Evolutionary conservation across 257 asterid species (phyloP), one percentile per base, ranked within the genome.

Genomic region (Solanum okadae): DNA sequence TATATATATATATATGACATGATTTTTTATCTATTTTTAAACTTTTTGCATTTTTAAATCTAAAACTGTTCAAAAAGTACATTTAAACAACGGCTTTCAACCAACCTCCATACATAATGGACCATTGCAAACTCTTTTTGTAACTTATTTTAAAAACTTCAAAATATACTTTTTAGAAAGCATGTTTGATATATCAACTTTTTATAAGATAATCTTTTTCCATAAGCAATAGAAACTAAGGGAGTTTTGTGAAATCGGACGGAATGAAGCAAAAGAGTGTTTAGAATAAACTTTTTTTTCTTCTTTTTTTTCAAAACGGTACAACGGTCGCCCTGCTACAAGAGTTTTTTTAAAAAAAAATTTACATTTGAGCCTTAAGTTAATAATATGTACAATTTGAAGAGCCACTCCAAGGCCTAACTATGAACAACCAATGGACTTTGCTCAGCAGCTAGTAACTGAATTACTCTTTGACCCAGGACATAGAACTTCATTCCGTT

Each of bases 301-400:
- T 42, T 29, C 0, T 1, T 25, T 44, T 78, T 79, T 44, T 8
- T 34, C 22, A 14, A 10, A 27, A 25, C 5, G 23, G 67, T 15
- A 44, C 63, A 8, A 5, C 9, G 38, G 63, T 25, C 25, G 14
- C 63, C 84, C 63, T n/a, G 84, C 22, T 12, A 13, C 84, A n/a
- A 42, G n/a, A 38, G 67, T 8, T 44, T 29, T 15, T 52, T 0
- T 2, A 0, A 0, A 15, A 0, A 0, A 15, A 15, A 49, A 49
- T 0, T 49, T 27, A 33, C 85, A 42, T 79, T 27, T 44, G 85
- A 27, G 40, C 40, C 67, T 42, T n/a, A 79, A 44, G 40, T 44
- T 16, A 44, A 79, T 40, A 79, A 79, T 44, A 79, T 79, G 85
- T 79, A 79, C 85, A 79, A 27, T 79, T 79, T 79, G 85, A 77